phyloP scores from a whole-genome alignment of 345 rosid genomes.

The Orychophragmus violaceus region DNA sequence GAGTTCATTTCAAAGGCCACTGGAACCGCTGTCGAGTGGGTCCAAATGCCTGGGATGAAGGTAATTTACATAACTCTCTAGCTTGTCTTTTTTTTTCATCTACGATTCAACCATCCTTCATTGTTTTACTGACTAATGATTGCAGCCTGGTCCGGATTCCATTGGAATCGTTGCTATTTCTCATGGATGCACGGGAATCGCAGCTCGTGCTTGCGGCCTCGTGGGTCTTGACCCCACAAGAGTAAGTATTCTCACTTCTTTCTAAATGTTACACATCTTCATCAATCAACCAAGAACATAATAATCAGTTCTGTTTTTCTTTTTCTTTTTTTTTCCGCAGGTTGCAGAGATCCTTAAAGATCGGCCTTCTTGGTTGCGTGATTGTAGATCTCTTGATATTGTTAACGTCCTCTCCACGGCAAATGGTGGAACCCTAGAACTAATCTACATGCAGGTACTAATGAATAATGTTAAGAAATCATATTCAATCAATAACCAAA shows the following conservation, averaged over 20 bases:
- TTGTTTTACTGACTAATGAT: not conserved
- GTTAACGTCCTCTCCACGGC: constrained; percentile 81
- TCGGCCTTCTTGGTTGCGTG: constrained; percentile 85
- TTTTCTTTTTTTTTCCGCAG: constrained; percentile 27
- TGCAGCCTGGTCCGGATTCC: constrained; percentile 99
- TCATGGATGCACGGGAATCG: constrained; percentile 96
- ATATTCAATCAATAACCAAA: not conserved
- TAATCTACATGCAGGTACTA: constrained; percentile 91
- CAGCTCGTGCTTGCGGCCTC: constrained; percentile 98
- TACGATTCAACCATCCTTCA: not conserved
- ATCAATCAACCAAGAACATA: not conserved
- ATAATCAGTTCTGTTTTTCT: not conserved
- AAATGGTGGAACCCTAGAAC: constrained; percentile 94
- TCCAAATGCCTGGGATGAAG: constrained; percentile 99
- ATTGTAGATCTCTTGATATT: constrained; percentile 88
- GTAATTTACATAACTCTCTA: constrained; percentile 11
- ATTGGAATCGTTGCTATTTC: constrained; percentile 99
- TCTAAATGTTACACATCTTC: not conserved
- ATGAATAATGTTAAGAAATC: not conserved
- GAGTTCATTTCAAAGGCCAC: constrained; percentile 99
- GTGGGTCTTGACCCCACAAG: constrained; percentile 98
- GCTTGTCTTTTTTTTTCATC: not conserved
- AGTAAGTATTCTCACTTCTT: constrained; percentile 40
- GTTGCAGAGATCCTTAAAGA: constrained; percentile 98
- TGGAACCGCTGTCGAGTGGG: constrained; percentile 99